Base-by-base conservation (phyloP, 371 early-diverging fungal genomes). In the Mucor plumbeus region DNA sequence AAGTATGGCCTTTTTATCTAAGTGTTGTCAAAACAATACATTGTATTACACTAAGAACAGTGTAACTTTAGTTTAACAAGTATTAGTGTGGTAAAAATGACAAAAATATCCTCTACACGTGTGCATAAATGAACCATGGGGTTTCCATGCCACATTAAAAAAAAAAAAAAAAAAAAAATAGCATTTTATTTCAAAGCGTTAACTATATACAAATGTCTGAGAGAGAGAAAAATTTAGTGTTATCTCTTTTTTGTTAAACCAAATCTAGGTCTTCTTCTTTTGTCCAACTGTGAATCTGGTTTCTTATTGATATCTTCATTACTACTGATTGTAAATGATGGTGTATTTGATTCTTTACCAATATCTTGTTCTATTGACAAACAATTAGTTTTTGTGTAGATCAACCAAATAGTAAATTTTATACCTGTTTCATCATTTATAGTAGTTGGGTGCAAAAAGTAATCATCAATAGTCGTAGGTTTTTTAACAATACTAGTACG, bases 361-460 rank as follows among this genome's bases (percentile, higher is more conserved):
- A 55, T 55, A n/a, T 55, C 34, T 55, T 55, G 34, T 34, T 34
- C 55, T 55, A 34, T 14, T 10, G 10, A 6, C 5, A 6, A 36
- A 36, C 9, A 36, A 36, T 36, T 5, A 9, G 38, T 36, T 5
- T 36, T 9, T 44, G 10, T 44, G 17, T 44, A 44, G 3, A 44
- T 44, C 17, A 15, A n/a, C n/a, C n/a, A n/a, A n/a, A n/a, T n/a
- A n/a, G n/a, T n/a, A n/a, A n/a, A n/a, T n/a, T n/a, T 10, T 13
- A 14, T 55, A 55, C 35, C 55, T 55, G 31, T 55, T 34, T 31
- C 11, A 33, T 33, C 33, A 15, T 55, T 55, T 33, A 55, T 14
- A 5, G 55, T 34, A 55, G 15, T 14, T 34, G 55, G n/a, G 33
- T 55, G 55, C 34, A 55, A 55, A 55, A 55, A 55, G 55, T 55